Percentiles rank a stretch among this genome's conserved stretches.
phyloP scores from a whole-genome alignment of 164 flowering plant genomes.

The Houttuynia cordata region DNA sequence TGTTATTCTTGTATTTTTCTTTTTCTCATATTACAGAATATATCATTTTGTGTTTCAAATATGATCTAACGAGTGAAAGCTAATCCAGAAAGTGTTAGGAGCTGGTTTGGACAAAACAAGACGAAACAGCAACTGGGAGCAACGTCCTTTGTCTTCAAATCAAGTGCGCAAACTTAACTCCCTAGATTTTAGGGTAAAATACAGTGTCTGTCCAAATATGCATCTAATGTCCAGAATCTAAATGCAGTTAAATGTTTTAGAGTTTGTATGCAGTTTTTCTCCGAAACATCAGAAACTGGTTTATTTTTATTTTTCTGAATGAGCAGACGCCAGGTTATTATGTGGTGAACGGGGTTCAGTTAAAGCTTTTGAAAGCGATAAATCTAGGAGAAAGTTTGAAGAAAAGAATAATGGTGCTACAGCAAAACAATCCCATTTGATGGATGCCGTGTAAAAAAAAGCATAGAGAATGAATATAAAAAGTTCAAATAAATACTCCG shows the following conservation, averaged over 20 bases:
- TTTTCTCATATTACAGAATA: no score
- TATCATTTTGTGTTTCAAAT: background rate
- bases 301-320: no score
- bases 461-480: no score
- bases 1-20: background rate
- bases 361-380: background rate
- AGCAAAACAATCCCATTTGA: background rate
- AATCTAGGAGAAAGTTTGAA: background rate
- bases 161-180: constrained; percentile 35
- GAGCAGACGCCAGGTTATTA: no score
- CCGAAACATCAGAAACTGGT: background rate
- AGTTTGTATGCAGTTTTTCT: no score
- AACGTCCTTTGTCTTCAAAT: constrained; percentile 63
- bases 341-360: background rate
- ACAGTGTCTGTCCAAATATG: no score
- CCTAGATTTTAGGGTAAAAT: no score
- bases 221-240: no score
- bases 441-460: no score
- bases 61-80: background rate
- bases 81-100: constrained; percentile 66
- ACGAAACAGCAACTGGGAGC: constrained; percentile 93
- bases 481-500: no score
- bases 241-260: no score
- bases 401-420: background rate
- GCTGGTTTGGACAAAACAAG: constrained; percentile 82